Conservation (phyloP, 148 eudicot genomes). For the Fagopyrum esculentum region DNA sequence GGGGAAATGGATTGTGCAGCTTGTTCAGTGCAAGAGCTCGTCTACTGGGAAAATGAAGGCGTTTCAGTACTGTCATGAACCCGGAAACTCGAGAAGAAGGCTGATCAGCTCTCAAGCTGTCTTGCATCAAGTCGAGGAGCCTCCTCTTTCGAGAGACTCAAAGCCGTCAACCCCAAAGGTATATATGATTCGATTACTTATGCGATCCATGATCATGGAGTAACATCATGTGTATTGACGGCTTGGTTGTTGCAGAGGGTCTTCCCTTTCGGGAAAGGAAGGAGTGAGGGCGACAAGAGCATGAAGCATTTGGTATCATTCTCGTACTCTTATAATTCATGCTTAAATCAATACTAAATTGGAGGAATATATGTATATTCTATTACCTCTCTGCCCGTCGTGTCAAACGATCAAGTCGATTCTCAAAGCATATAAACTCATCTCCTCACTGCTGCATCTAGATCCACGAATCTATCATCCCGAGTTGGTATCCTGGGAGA, state of each 20-base stretch:
- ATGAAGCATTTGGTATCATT: slow-evolving; percentile 93
- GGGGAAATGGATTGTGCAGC: not conserved
- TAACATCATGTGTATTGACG: not conserved
- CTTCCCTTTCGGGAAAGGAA: slow-evolving; percentile 91
- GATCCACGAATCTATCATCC: too few species aligned
- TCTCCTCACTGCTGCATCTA: too few species aligned
- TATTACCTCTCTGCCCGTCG: too few species aligned
- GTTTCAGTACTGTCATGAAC: not conserved
- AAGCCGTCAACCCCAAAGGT: slow-evolving; percentile 1
- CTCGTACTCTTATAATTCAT: not conserved
- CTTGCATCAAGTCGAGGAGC: not conserved
- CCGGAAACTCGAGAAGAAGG: not conserved
- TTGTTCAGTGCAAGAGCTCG: not conserved
- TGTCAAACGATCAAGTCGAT: too few species aligned
- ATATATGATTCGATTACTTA: not conserved
- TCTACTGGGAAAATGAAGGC: not conserved
- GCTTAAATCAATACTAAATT: not conserved
- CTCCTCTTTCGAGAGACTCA: slow-evolving; percentile 11
- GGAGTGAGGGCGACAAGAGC: slow-evolving; percentile 89
- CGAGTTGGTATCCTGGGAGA: too few species aligned
- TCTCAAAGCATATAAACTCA: too few species aligned
- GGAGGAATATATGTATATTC: not conserved
- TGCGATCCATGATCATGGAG: not conserved
- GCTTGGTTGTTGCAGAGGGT: slow-evolving; percentile 43
- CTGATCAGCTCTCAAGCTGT: slow-evolving; percentile 8